Evolutionary conservation across 352 stramenopile species (phyloP), one percentile per base, ranked within the genome.

Genomic region (Phytopythium ostracodes): DNA sequence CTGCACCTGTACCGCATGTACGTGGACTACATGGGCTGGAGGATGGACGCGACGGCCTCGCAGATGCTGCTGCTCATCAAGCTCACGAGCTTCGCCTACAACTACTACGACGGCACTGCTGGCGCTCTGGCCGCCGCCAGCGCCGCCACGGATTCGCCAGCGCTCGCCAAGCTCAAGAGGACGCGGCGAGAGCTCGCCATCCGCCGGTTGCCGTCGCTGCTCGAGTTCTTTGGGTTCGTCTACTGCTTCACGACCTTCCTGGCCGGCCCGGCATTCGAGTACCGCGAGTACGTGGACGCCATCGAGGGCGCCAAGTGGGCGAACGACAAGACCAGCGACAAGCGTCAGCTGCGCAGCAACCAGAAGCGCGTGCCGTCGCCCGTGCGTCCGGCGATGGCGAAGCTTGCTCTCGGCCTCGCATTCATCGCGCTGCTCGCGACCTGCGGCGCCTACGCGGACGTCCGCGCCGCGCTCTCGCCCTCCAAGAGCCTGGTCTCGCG

Each of bases 31-130:
- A 95, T 98, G 81, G 87, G 87, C 67, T 94, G 81, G 81, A 93
- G 60, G 22, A 44, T 96, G 31, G 91, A 98, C 72, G 92, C 88
- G 53, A 97, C 89, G 0, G 91, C 72, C 2, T 68, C 82, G 20
- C 89, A 97, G 71, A 98, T 98, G 94, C 77, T 98, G 54, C 77
- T 99, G 27, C 92, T 97, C 35, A 98, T 99, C 78, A 99, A 99
- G 72, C 84, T 99, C 38, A 98, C 96, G 60, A 96, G 93, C 72
- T 97, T 99, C 66, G 96, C 92, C n/a, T 99, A 93, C 83, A 99
- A 99, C 72, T 89, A 98, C 62, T 97, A 97, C 70, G 96, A 99
- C 66, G 94, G 95, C 50, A 86, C 87, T 1, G 77, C 92, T 18
- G 75, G 81, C 63, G 77, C 88, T 72, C 71, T 74, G 2, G 63